Conservation (phyloP, 23 red algal genomes). For the Gracilaria domingensis region DNA sequence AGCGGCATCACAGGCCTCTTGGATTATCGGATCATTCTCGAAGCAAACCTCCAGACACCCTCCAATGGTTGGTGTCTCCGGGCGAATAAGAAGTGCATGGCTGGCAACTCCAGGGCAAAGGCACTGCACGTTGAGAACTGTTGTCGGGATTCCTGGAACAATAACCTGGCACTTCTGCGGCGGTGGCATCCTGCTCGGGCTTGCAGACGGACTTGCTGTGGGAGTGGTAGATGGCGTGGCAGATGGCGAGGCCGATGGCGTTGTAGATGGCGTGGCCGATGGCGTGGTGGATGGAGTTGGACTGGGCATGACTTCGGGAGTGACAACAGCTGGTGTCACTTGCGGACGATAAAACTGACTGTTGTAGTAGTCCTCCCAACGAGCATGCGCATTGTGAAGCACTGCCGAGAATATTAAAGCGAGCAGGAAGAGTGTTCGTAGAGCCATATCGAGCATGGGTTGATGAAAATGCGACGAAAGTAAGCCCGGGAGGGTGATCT, state of each 20-base stretch:
- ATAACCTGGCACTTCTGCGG: conserved; percentile 10
- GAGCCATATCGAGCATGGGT: not conserved
- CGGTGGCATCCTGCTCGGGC: not conserved
- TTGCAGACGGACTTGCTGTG: not conserved
- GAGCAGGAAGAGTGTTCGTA: not conserved
- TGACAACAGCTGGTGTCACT: not conserved
- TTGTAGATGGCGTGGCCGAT: not conserved
- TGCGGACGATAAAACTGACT: not conserved
- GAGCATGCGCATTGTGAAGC: conserved; percentile 4
- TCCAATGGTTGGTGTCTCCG: conserved; percentile 32
- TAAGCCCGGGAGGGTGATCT: not conserved
- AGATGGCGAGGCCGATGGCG: not conserved
- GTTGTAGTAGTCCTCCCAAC: conserved; percentile 15
- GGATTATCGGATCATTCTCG: conserved; percentile 23
- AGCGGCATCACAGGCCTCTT: conserved; percentile 26
- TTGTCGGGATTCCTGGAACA: conserved; percentile 19
- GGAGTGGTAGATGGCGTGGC: not conserved
- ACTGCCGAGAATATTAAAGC: not conserved
- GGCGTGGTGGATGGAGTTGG: not conserved
- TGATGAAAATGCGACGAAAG: not conserved
- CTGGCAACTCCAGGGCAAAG: conserved; percentile 24
- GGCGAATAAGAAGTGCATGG: conserved; percentile 21
- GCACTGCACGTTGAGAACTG: conserved; percentile 12
- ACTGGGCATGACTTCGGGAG: too few species aligned
- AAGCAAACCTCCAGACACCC: conserved; percentile 19